Base-by-base conservation (phyloP, 78 protist genomes). In the Andalucia godoyi region DNA sequence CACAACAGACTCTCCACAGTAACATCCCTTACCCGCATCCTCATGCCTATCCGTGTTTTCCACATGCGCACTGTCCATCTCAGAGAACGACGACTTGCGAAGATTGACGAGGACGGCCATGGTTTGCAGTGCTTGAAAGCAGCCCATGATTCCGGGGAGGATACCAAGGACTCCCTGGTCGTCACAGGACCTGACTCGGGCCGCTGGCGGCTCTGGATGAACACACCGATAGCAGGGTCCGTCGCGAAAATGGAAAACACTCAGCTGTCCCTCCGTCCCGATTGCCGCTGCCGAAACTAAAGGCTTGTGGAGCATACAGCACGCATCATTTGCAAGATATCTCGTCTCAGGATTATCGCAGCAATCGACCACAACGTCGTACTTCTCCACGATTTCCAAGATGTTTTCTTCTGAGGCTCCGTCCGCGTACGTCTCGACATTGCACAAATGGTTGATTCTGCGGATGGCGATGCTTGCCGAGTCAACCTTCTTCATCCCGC, bases 221-320 rank as follows among this genome's bases (percentile, higher is more conserved):
- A 85, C 27, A 57, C 92, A 87, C 10, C 96, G 70, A 57, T 90
- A 90, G 57, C 93, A 84, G n/a, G 93, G 93, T 1, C 88, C 84
- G 23, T 74, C 50, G 7, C 13, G 5, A 42, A 42, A 71, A 25
- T 71, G n/a, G 52, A 69, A 71, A 49, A 76, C 75, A 0, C 72
- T 57, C 6, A 86, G 45, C 70, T 90, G 96, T 5, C 96, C 96
- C 13, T 91, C 93, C 81, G 59, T 57, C 34, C 76, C 54, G 15
- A 82, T 39, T 10, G 91, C 88, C 15, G 76, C 30, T 2, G 86
- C 96, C 13, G 88, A 79, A 3, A 91, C 93, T 32, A 91, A 51
- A 9, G 92, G 86, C 46, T 76, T 77, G 1, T 55, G 55, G 1
- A 54, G 13, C 18, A 82, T 17, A 6, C 81, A 82, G 42, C 90